A percentile compares a stretch with the other conserved stretches of the same genome.
Evolutionary conservation across 768 basidiomycete species (phyloP).

Genomic region (Boletus rubropictus): DNA sequence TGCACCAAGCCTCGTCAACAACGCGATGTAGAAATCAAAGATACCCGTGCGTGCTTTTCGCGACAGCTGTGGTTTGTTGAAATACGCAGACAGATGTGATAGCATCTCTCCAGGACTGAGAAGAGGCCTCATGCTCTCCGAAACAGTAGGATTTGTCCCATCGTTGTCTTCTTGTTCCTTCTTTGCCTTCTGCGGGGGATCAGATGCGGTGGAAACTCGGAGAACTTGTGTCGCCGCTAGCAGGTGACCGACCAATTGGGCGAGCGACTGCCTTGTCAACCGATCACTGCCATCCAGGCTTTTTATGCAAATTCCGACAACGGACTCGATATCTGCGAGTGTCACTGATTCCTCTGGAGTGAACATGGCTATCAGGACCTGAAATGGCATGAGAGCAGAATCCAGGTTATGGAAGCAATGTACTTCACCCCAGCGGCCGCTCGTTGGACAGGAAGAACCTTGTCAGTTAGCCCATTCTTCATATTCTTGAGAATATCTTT

Average conservation of each 20-base stretch:
- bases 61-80: constrained; percentile 66
- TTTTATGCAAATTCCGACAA: constrained; percentile 62
- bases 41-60: constrained; percentile 78
- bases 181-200: constrained; percentile 52
- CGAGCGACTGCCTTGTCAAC: constrained; percentile 70
- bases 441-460: constrained; percentile 79
- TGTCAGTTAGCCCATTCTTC: constrained; percentile 70
- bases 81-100: constrained; percentile 65
- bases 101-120: constrained; percentile 78
- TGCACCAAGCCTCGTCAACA: constrained; percentile 70
- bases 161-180: constrained; percentile 62
- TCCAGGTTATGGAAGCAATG: constrained; percentile 1
- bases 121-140: constrained; percentile 61
- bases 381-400: constrained; percentile 13
- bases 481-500: constrained; percentile 86
- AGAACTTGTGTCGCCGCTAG: constrained; percentile 79
- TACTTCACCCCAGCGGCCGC: constrained; percentile 66
- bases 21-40: constrained; percentile 79
- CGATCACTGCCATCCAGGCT: constrained; percentile 81
- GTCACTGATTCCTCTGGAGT: constrained; percentile 50
- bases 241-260: constrained; percentile 77
- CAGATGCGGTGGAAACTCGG: constrained; percentile 40
- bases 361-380: constrained; percentile 54
- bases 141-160: constrained; percentile 38
- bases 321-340: constrained; percentile 68